These are phyloP conservation scores for Euphorbia tirucalli DNA, from an alignment of 345 rosid genomes.

Conservation along the genomic window DNA sequence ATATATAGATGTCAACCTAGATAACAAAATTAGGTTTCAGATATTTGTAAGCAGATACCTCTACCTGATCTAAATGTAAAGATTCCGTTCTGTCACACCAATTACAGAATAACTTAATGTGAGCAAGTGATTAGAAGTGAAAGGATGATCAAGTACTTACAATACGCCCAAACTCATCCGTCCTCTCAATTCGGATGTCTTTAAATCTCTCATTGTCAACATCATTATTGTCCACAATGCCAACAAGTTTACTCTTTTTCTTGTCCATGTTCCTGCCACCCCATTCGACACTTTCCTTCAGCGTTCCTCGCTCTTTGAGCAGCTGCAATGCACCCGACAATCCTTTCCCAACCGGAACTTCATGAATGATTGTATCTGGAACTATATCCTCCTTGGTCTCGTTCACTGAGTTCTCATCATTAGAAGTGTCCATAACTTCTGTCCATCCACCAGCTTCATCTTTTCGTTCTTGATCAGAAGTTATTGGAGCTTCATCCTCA, in stretches of 20 bases:
- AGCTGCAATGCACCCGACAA: slow-evolving; percentile 80
- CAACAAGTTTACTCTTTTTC: slow-evolving; percentile 95
- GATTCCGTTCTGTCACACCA: neutral
- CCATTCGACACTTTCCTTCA: slow-evolving; percentile 87
- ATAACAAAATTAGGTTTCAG: neutral
- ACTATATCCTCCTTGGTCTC: slow-evolving; percentile 57
- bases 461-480: slow-evolving; percentile 49
- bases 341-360: slow-evolving; percentile 84
- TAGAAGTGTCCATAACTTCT: slow-evolving; percentile 49
- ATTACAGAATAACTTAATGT: neutral
- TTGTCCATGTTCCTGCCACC: slow-evolving; percentile 99
- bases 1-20: neutral
- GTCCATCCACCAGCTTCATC: slow-evolving; percentile 61
- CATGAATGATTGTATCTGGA: slow-evolving; percentile 84
- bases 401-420: slow-evolving; percentile 44
- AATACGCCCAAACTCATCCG: slow-evolving; percentile 92
- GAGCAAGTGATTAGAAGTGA: neutral
- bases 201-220: slow-evolving; percentile 42
- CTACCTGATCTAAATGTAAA: neutral
- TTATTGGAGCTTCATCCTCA: slow-evolving; percentile 69
- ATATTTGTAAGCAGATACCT: neutral
- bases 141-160: slow-evolving; percentile 49
- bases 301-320: slow-evolving; percentile 86
- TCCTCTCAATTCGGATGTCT: slow-evolving; percentile 84
- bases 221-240: slow-evolving; percentile 51